Percentiles rank a stretch among this genome's conserved stretches.
These are phyloP conservation scores for Geotrichum klebahnii DNA, from an alignment of 1,139 yeast genomes.

Conservation along the genomic window DNA sequence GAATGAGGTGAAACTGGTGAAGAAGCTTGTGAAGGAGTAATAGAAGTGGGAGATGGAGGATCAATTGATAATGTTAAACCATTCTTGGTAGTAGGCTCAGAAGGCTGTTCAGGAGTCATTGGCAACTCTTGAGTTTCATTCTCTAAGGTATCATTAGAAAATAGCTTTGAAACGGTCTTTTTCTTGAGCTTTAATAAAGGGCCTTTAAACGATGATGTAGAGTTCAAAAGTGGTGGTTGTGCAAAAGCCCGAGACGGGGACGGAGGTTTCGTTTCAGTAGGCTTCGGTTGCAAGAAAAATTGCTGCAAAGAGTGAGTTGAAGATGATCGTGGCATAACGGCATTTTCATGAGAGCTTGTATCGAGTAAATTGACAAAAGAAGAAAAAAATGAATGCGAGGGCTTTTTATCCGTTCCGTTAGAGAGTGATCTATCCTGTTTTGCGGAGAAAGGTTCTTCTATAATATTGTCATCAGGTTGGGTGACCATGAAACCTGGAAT, in stretches of 20 bases:
- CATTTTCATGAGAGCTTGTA: slow-evolving; percentile 7
- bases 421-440: background rate
- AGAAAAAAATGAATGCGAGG: slow-evolving; percentile 14
- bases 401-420: slow-evolving; percentile 6
- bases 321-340: slow-evolving; percentile 10
- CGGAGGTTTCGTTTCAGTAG: background rate
- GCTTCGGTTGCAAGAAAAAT: background rate
- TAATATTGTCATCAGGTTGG: slow-evolving; percentile 5
- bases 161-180: slow-evolving; percentile 26
- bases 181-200: slow-evolving; percentile 25
- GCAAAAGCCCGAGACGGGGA: background rate
- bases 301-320: slow-evolving; percentile 13
- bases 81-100: background rate
- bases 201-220: slow-evolving; percentile 18
- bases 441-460: background rate
- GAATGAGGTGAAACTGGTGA: slow-evolving; percentile 18
- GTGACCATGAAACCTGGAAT: slow-evolving; percentile 15
- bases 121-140: slow-evolving; percentile 8
- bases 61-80: background rate
- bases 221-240: background rate
- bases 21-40: slow-evolving; percentile 4
- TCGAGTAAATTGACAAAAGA: slow-evolving; percentile 14
- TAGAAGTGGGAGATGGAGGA: slow-evolving; percentile 5
- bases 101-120: slow-evolving; percentile 3
- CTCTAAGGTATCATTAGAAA: slow-evolving; percentile 20